Percentiles rank a stretch among this genome's conserved stretches.
Conservation (phyloP, 495 filamentous ascomycete species). For the Talaromyces proteolyticus region DNA sequence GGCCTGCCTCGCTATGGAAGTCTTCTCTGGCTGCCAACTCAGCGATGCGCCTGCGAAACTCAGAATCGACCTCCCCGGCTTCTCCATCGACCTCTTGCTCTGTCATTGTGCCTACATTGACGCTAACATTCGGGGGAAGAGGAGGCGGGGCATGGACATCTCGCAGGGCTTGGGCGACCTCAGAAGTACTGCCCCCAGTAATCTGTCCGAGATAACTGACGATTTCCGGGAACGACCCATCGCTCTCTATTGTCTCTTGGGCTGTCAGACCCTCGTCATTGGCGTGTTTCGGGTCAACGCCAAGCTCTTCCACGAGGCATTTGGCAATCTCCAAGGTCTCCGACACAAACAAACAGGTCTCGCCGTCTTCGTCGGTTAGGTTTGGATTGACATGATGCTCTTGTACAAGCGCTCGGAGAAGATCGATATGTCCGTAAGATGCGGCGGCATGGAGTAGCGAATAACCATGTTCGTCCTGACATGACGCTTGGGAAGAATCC, state of each 20-base stretch:
- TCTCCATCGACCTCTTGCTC: slow-evolving; percentile 48
- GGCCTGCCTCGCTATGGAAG: slow-evolving; percentile 64
- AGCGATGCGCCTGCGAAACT: slow-evolving; percentile 69
- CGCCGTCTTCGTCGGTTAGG: slow-evolving; percentile 78
- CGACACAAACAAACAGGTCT: slow-evolving; percentile 83
- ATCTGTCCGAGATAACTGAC: slow-evolving; percentile 53
- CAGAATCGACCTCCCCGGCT: slow-evolving; percentile 53
- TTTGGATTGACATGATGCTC: slow-evolving; percentile 75
- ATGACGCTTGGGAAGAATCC: slow-evolving; percentile 59
- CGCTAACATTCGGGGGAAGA: slow-evolving; percentile 58
- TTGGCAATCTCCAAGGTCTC: slow-evolving; percentile 73
- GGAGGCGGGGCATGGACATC: slow-evolving; percentile 37
- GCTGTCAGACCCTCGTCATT: slow-evolving; percentile 67
- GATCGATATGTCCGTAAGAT: slow-evolving; percentile 80
- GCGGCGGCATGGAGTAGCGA: slow-evolving; percentile 87
- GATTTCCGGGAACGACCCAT: slow-evolving; percentile 64
- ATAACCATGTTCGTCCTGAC: slow-evolving; percentile 80
- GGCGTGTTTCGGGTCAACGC: slow-evolving; percentile 53
- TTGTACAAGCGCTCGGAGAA: slow-evolving; percentile 70
- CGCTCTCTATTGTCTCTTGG: slow-evolving; percentile 61
- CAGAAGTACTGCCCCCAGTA: slow-evolving; percentile 15
- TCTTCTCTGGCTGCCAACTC: slow-evolving; percentile 67
- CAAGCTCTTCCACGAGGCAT: slow-evolving; percentile 74
- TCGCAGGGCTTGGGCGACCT: slow-evolving; percentile 7
- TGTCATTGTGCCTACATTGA: slow-evolving; percentile 62